These are phyloP conservation scores for Monilinia fructicola DNA, from an alignment of 2,329 filamentous ascomycete genomes.

Conservation along the genomic window DNA sequence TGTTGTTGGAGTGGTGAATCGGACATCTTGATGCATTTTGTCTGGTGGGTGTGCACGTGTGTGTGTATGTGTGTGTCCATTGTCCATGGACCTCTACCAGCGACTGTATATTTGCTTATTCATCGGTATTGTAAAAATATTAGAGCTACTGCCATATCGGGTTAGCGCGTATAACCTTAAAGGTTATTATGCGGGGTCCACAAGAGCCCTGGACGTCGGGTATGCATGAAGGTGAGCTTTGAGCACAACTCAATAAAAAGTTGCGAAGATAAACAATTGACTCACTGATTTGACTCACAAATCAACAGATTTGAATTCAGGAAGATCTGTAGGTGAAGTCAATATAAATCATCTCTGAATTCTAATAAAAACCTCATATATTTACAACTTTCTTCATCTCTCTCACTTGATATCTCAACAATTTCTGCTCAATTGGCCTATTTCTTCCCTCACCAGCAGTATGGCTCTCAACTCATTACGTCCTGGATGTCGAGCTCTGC, in stretches of 20 bases:
- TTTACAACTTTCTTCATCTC: not conserved
- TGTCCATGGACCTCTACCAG: not conserved
- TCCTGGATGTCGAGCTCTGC: slow-evolving; percentile 27
- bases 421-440: slow-evolving; percentile 13
- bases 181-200: not conserved
- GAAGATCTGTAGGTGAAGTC: slow-evolving; percentile 8
- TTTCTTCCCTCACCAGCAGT: slow-evolving; percentile 15
- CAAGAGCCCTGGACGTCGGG: too few relatives aligned
- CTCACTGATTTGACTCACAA: slow-evolving; percentile 14
- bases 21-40: not conserved
- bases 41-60: not conserved
- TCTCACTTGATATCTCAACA: slow-evolving; percentile 1
- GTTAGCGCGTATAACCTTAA: not conserved
- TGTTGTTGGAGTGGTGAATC: slow-evolving; percentile 1
- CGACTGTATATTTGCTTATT: too few relatives aligned
- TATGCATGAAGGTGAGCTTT: slow-evolving; percentile 9
- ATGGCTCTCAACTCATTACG: slow-evolving; percentile 18
- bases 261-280: not conserved
- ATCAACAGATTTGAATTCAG: slow-evolving; percentile 3
- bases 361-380: not conserved
- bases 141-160: not conserved
- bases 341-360: not conserved
- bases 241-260: slow-evolving; percentile 11
- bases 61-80: too few relatives aligned
- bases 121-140: too few relatives aligned